Evolutionary conservation across 352 stramenopile genomes (phyloP), one percentile per base, ranked within the genome.

Genomic region (Ochromonadaceae sp.): DNA sequence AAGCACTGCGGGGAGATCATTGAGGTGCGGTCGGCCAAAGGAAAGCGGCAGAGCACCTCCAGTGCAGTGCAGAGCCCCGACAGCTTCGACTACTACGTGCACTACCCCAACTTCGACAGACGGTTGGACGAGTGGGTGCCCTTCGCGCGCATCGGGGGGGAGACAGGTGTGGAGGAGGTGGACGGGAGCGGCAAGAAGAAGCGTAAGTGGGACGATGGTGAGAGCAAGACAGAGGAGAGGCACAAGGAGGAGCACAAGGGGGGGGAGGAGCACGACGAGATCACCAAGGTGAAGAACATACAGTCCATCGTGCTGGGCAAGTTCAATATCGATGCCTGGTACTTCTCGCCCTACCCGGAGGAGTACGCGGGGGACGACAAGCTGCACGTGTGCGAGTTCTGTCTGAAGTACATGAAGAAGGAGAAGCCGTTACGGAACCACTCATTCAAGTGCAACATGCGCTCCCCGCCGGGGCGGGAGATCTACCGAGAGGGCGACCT

Each of bases 401-500:
- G 79, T 69, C 70, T 94, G 3, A 88, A 89, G 62, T 92, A 92
- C 69, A 87, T 89, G 72, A 69, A 71, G 20, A 77, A 81, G 50
- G 59, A 69, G 26, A 57, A 60, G n/a, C 86, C 77, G 17, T 79
- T 86, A 43, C 47, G 66, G 12, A 74, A 84, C 49, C 70, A 78
- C 26, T 32, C 1, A 2, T 12, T 34, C 7, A 73, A 78, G 25
- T 79, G 85, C 68, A 52, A 61, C 2, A 61, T 42, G 17, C 66
- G 66, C 14, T 81, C 74, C 61, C 43, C 68, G 0, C 57, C 70
- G 26, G 66, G 73, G 9, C 30, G 26, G 17, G 81, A 91, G 69
- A 91, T 98, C 53, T 98, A 98, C 72, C 77, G 90, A 25, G 82
- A 96, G 53, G 82, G 85, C 28, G 87, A 92, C 63, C 59, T 98